phyloP scores from a whole-genome alignment of 2,329 filamentous ascomycete genomes.

The Nemania sp. region DNA sequence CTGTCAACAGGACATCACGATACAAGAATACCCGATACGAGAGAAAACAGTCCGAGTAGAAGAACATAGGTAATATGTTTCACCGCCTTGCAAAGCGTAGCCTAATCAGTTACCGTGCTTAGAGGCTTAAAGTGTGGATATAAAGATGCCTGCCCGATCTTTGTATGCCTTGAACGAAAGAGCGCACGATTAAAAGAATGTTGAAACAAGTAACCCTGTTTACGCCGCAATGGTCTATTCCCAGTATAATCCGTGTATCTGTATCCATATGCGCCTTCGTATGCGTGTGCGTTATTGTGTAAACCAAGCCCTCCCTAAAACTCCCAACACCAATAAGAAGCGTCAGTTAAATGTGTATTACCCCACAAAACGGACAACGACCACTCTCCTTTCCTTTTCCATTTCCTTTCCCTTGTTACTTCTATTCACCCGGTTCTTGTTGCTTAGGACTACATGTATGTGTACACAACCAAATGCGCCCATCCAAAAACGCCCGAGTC shows the following conservation, averaged over 20 bases:
- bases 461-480: conserved; percentile 2
- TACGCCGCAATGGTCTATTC: neutral
- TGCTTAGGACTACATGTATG: conserved; percentile 5
- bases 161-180: neutral
- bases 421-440: conserved; percentile 2
- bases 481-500: neutral
- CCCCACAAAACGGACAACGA: neutral
- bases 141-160: neutral
- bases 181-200: too few relatives aligned
- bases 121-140: neutral
- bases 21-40: neutral
- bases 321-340: neutral
- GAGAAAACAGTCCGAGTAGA: neutral
- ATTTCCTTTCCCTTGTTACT: neutral
- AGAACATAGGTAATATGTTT: neutral
- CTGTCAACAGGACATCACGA: too few relatives aligned
- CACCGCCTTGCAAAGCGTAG: neutral
- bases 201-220: neutral
- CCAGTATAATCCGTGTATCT: conserved; percentile 16
- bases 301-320: conserved; percentile 2
- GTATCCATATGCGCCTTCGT: conserved; percentile 19
- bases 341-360: conserved; percentile 1
- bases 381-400: neutral
- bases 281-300: conserved; percentile 2
- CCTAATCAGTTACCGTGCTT: neutral